These are phyloP conservation scores for Gamsiella multidivaricata DNA, from an alignment of 192 early-diverging fungal genomes.

Conservation along the genomic window DNA sequence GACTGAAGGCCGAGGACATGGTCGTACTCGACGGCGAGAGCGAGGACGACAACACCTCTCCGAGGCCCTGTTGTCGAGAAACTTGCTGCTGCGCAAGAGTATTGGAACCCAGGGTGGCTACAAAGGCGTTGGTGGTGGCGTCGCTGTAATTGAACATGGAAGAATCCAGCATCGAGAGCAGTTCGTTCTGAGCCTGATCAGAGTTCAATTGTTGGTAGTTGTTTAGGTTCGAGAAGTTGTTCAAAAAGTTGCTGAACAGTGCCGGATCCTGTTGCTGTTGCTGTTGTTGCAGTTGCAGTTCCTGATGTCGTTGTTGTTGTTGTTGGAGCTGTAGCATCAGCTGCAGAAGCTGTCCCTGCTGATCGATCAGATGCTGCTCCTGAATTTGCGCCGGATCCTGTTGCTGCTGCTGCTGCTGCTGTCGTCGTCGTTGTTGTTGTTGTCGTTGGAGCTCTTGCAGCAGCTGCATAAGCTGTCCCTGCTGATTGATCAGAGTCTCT, in stretches of 20 bases:
- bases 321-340: slow-evolving; percentile 23
- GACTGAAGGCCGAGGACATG: neutral
- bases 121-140: neutral
- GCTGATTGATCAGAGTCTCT: slow-evolving; percentile 17
- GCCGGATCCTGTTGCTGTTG: slow-evolving; percentile 41
- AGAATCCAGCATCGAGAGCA: slow-evolving; percentile 40
- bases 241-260: slow-evolving; percentile 20
- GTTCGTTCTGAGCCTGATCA: slow-evolving; percentile 41
- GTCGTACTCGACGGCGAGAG: too few relatives aligned
- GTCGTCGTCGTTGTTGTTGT: too few relatives aligned
- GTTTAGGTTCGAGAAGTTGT: slow-evolving; percentile 37
- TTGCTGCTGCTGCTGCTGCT: too few relatives aligned
- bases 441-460: too few relatives aligned
- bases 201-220: slow-evolving; percentile 52
- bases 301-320: slow-evolving; percentile 23
- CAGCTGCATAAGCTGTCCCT: too few relatives aligned
- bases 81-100: neutral
- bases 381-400: too few relatives aligned
- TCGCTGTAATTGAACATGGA: slow-evolving; percentile 22
- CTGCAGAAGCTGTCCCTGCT: slow-evolving; percentile 32
- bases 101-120: neutral
- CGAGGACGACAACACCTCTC: too few relatives aligned
- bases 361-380: slow-evolving; percentile 16
- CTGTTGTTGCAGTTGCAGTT: slow-evolving; percentile 16
- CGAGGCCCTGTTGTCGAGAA: neutral